Evolutionary conservation across 345 rosid species (phyloP), one percentile per base, ranked within the genome.

Genomic region (Dovyalis caffra): DNA sequence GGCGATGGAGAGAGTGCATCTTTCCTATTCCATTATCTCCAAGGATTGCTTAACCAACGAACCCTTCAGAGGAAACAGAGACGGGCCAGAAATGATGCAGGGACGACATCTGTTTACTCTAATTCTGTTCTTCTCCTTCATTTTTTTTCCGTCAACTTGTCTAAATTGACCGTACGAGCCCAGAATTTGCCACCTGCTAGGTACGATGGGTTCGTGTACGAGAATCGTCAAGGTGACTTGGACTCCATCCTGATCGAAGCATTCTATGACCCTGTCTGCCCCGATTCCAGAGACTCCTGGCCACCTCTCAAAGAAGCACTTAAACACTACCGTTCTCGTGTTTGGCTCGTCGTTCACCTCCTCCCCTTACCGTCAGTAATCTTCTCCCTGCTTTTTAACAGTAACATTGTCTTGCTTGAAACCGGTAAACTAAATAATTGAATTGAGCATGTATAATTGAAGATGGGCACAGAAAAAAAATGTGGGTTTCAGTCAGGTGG

Each of bases 281-380:
- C 97, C 29, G 97, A 92, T 68, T 90, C 95, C 85, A 81, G 90
- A 65, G 95, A 91, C 81, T 72, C 94, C 10, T 95, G 99, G 99
- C 87, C 89, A 35, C 86, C 97, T 56, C 88, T 95, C 77, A 91
- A 87, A 74, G 85, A 78, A 78, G 93, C 88, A 49, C 74, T 92
- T 47, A 75, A 80, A 32, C 61, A 82, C 82, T 92, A 95, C 76
- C 92, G 94, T 71, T 72, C 89, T 79, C 91, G 85, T 76, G 89
- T 90, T 71, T 75, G 78, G 35, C 81, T 92, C 56, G 6, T 76
- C 76, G 78, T 90, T 82, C 95, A 92, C 75, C 92, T 92, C 70
- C 89, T 95, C 28, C 99, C 99, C 5, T 76, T 95, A 43, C 97
- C 99, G 99, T 95, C 8, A 87, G 97, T 83, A 53, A 2, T 68